phyloP scores from a whole-genome alignment of 2,329 filamentous ascomycete species.

The Alternaria brassicae region DNA sequence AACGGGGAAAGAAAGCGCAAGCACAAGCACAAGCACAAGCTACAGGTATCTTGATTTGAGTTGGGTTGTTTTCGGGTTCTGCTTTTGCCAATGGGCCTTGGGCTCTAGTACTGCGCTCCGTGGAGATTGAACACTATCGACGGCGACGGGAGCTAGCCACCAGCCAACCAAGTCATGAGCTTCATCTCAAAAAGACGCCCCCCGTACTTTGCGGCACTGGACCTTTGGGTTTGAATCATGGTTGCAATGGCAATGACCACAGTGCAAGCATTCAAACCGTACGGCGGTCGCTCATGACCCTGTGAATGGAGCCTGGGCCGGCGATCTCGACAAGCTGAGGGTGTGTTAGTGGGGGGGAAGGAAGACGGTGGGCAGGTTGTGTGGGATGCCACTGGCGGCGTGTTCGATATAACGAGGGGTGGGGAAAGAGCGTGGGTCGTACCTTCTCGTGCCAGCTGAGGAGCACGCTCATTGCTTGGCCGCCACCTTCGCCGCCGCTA shows the following conservation, averaged over 20 bases:
- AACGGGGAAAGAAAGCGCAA: background rate
- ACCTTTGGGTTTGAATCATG: no score
- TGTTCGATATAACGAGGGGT: slow-evolving; percentile 2
- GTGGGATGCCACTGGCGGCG: background rate
- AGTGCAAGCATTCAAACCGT: slow-evolving; percentile 68
- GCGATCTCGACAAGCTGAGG: slow-evolving; percentile 82
- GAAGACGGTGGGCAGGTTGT: background rate
- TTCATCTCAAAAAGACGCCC: background rate
- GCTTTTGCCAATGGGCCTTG: slow-evolving; percentile 11
- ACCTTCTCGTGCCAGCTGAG: slow-evolving; percentile 98
- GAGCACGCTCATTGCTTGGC: slow-evolving; percentile 92
- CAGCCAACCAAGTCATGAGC: slow-evolving; percentile 2
- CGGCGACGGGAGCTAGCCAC: slow-evolving; percentile 5
- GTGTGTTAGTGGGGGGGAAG: slow-evolving; percentile 21
- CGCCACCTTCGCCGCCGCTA: slow-evolving; percentile 71
- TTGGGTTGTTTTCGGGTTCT: background rate
- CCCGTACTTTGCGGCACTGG: no score
- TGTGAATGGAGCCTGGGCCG: slow-evolving; percentile 84
- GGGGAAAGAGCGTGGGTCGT: slow-evolving; percentile 16
- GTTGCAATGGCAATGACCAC: slow-evolving; percentile 8
- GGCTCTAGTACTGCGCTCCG: background rate
- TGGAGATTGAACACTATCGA: slow-evolving; percentile 1
- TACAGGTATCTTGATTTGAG: slow-evolving; percentile 2
- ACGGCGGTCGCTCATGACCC: slow-evolving; percentile 95
- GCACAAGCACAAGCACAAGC: no score